Conservation (phyloP, 345 rosid genomes). For the Salix brachista region DNA sequence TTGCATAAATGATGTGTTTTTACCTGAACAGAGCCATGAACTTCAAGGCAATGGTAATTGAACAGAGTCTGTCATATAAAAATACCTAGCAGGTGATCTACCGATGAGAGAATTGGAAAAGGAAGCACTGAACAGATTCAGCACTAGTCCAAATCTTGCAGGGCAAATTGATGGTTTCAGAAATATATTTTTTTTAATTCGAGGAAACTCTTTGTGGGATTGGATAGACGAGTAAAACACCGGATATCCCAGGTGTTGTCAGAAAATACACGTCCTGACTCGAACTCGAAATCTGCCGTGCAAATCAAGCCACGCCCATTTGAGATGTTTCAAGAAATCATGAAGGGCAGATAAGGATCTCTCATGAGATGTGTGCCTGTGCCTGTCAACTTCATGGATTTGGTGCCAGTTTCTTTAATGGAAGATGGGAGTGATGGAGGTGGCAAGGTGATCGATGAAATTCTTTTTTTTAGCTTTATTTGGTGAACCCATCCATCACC, state of each 20-base stretch:
- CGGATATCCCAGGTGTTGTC: fast-evolving
- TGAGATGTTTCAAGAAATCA: not conserved
- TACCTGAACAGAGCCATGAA: too few species aligned
- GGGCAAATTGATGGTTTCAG: too few species aligned
- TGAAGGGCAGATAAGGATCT: not conserved
- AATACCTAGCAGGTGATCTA: not conserved
- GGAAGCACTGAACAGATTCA: not conserved
- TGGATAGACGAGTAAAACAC: too few species aligned
- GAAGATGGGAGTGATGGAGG: not conserved
- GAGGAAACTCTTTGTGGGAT: too few species aligned
- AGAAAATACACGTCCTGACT: too few species aligned
- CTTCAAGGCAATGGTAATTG: too few species aligned
- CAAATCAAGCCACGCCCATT: too few species aligned
- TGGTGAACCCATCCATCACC: conserved; percentile 8
- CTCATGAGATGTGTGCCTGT: not conserved
- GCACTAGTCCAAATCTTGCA: not conserved
- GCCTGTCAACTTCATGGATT: not conserved
- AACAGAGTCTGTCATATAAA: too few species aligned
- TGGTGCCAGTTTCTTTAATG: not conserved
- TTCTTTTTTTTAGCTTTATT: not conserved
- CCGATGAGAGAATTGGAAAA: not conserved
- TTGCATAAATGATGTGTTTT: too few species aligned
- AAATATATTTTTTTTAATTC: too few species aligned
- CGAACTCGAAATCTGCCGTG: too few species aligned
- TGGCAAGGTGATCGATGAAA: not conserved